Conservation (phyloP, 371 early-diverging fungal species). For the Basidiobolus heterosporus region DNA sequence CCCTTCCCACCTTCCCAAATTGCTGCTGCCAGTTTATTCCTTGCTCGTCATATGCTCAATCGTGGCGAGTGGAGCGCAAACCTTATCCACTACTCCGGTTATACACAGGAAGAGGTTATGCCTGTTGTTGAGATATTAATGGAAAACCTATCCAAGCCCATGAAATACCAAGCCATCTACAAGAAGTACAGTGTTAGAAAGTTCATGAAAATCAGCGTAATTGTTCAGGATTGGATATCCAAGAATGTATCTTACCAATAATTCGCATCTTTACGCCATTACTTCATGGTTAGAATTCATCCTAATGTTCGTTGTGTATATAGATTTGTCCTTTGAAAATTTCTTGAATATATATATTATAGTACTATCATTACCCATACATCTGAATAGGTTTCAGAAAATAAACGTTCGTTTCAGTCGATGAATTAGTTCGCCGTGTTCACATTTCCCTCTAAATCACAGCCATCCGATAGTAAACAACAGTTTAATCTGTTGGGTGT, state of each 20-base stretch:
- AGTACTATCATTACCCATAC: too few relatives aligned
- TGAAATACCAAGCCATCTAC: conserved; percentile 44
- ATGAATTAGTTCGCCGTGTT: too few relatives aligned
- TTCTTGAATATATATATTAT: too few relatives aligned
- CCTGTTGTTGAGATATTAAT: conserved; percentile 43
- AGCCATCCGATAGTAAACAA: too few relatives aligned
- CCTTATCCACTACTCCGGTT: conserved; percentile 57
- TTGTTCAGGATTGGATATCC: conserved; percentile 41
- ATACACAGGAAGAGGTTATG: conserved; percentile 42
- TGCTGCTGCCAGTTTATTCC: conserved; percentile 72
- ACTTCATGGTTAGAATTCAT: too few relatives aligned
- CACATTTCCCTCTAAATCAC: too few relatives aligned
- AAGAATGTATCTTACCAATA: conserved; percentile 1
- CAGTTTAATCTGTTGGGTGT: too few relatives aligned
- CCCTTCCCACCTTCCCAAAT: conserved; percentile 53
- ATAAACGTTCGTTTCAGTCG: too few relatives aligned
- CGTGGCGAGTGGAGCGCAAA: conserved; percentile 60
- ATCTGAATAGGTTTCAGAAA: too few relatives aligned
- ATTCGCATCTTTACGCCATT: too few relatives aligned
- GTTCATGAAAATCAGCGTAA: conserved; percentile 58
- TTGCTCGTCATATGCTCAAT: conserved; percentile 76
- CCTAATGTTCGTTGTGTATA: too few relatives aligned
- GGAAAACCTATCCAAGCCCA: conserved; percentile 34
- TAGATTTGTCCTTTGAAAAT: too few relatives aligned
- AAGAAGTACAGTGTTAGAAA: conserved; percentile 62